Conservation (phyloP, 2,329 filamentous ascomycete species). For the Nemania serpens region DNA sequence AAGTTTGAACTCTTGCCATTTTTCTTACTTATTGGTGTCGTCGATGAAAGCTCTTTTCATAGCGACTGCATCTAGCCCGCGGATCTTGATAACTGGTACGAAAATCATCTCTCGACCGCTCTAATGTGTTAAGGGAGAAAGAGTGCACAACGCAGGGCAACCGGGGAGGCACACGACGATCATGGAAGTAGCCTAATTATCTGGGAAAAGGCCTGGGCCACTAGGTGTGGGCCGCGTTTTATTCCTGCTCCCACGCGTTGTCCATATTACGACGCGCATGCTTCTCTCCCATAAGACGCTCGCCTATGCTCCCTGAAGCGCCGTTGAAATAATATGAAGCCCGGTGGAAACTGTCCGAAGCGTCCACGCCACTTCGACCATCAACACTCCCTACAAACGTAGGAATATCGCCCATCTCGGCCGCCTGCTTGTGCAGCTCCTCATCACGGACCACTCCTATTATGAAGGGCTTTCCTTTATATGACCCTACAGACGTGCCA, state of each 20-base stretch:
- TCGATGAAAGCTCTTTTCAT: not conserved
- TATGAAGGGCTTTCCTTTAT: slow-evolving; percentile 57
- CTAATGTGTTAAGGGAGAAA: not conserved
- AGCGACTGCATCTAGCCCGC: not conserved
- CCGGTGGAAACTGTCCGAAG: slow-evolving; percentile 51
- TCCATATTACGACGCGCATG: slow-evolving; percentile 31
- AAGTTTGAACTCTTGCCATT: not conserved
- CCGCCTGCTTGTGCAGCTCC: slow-evolving; percentile 54
- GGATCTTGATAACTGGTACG: not conserved
- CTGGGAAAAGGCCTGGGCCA: not conserved
- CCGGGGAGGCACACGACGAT: not conserved
- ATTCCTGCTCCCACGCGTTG: slow-evolving; percentile 9
- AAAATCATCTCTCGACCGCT: not conserved
- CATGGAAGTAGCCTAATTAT: not conserved
- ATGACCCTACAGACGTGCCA: slow-evolving; percentile 55
- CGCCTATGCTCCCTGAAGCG: slow-evolving; percentile 53
- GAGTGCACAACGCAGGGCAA: not conserved
- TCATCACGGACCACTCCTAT: slow-evolving; percentile 57
- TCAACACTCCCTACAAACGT: slow-evolving; percentile 60
- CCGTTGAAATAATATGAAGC: slow-evolving; percentile 46
- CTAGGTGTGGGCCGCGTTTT: not conserved
- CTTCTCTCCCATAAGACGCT: slow-evolving; percentile 54
- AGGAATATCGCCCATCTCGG: slow-evolving; percentile 53
- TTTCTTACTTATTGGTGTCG: not conserved
- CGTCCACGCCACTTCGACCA: slow-evolving; percentile 55